Percentiles rank a stretch among this genome's conserved stretches.
phyloP scores from a whole-genome alignment of 768 basidiomycete genomes.

The Rubroboletus pulcherrimus region DNA sequence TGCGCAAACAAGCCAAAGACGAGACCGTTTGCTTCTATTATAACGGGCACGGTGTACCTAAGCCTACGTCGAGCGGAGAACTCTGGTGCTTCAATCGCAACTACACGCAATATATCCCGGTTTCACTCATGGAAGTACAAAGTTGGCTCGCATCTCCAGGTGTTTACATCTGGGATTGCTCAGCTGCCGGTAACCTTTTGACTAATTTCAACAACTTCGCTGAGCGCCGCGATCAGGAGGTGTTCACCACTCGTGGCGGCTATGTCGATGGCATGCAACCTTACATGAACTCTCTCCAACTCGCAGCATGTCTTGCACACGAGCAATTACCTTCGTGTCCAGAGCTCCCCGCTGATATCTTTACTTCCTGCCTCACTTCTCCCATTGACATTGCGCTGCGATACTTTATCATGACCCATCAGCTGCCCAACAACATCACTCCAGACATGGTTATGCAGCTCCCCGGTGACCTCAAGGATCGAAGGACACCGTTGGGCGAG shows the following conservation, averaged over 20 bases:
- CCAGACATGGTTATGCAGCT: slow-evolving; percentile 92
- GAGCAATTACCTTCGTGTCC: slow-evolving; percentile 93
- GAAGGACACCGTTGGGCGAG: slow-evolving; percentile 93
- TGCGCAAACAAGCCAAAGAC: slow-evolving; percentile 87
- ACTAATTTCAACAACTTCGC: slow-evolving; percentile 84
- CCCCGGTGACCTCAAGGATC: slow-evolving; percentile 94
- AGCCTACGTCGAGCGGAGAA: slow-evolving; percentile 92
- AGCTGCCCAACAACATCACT: slow-evolving; percentile 73
- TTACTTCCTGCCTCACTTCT: slow-evolving; percentile 95
- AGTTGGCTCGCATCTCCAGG: slow-evolving; percentile 92
- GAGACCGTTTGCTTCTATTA: slow-evolving; percentile 96
- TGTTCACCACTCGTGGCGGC: slow-evolving; percentile 53
- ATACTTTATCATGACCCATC: slow-evolving; percentile 88
- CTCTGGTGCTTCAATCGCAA: slow-evolving; percentile 98
- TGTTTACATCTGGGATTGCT: slow-evolving; percentile 99
- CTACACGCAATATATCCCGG: slow-evolving; percentile 98
- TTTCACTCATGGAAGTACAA: slow-evolving; percentile 91
- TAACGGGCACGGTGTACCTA: slow-evolving; percentile 97
- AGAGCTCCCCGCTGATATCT: slow-evolving; percentile 94
- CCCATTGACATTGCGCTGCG: slow-evolving; percentile 97
- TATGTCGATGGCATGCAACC: slow-evolving; percentile 60
- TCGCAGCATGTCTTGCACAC: slow-evolving; percentile 89
- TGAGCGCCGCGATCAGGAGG: slow-evolving; percentile 68
- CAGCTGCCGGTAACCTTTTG: slow-evolving; percentile 92
- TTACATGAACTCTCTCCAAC: slow-evolving; percentile 84